Conservation (phyloP, 805 yeast genomes). For the Cyberlindnera japonica region DNA sequence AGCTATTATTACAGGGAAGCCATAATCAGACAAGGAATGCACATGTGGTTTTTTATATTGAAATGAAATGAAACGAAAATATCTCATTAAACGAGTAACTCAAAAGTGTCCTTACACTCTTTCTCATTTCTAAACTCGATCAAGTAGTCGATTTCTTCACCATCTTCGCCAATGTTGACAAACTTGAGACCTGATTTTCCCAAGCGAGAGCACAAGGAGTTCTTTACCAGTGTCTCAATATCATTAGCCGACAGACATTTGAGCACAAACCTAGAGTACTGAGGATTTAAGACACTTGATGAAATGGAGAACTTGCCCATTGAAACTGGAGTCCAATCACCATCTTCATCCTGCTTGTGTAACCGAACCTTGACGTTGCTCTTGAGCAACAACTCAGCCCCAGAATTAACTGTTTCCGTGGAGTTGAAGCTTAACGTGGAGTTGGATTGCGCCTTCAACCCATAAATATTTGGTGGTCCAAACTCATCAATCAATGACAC, state of each 20-base stretch:
- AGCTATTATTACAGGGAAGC: conserved; percentile 30
- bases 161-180: conserved; percentile 16
- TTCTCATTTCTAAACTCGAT: conserved; percentile 23
- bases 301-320: conserved; percentile 22
- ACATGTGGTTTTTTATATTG: neutral
- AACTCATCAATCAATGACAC: conserved; percentile 13
- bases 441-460: conserved; percentile 14
- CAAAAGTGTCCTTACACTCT: conserved; percentile 22
- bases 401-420: neutral
- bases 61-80: neutral
- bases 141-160: conserved; percentile 21
- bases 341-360: conserved; percentile 22
- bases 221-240: conserved; percentile 14
- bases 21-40: neutral
- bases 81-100: conserved; percentile 11
- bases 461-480: conserved; percentile 13
- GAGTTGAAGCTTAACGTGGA: conserved; percentile 13
- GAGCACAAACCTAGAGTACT: conserved; percentile 20
- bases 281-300: conserved; percentile 21
- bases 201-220: conserved; percentile 18
- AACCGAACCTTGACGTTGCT: conserved; percentile 22
- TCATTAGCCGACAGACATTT: conserved; percentile 4
- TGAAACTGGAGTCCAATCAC: conserved; percentile 27
- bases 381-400: conserved; percentile 20
- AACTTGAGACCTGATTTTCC: conserved; percentile 26